Conservation (phyloP, 495 filamentous ascomycete species). For the Podospora pseudocomata region DNA sequence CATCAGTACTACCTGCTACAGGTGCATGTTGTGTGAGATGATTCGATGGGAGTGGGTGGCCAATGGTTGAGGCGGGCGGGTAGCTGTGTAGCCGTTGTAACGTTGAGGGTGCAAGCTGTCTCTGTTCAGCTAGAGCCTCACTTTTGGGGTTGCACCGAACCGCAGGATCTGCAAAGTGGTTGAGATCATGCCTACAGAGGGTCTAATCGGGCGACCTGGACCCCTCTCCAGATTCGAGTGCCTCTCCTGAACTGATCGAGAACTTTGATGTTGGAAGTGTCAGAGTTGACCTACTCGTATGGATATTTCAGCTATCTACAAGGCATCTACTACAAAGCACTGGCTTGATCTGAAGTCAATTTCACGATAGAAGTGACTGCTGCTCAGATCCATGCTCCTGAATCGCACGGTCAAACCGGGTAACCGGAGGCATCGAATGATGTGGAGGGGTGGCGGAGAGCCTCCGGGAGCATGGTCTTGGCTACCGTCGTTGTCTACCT, state of each 20-base stretch:
- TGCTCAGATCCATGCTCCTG: neutral
- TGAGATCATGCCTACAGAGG: neutral
- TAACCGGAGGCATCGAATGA: neutral
- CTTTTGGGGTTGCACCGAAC: neutral
- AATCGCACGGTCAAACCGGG: neutral
- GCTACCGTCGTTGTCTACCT: neutral
- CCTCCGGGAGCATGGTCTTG: neutral
- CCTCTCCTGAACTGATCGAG: too few relatives aligned
- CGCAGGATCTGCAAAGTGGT: neutral
- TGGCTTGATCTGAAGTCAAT: too few relatives aligned
- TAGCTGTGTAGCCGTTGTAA: neutral
- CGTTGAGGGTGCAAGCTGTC: conserved; percentile 5
- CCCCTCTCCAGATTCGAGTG: too few relatives aligned
- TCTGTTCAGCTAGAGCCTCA: conserved; percentile 2
- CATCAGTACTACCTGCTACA: neutral
- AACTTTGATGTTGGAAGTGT: too few relatives aligned
- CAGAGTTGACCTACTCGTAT: too few relatives aligned
- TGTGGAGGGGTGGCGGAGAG: neutral
- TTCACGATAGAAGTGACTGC: neutral
- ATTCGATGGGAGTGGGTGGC: neutral
- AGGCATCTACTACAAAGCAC: too few relatives aligned
- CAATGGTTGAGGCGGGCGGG: neutral
- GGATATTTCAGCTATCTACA: too few relatives aligned
- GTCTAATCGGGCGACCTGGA: neutral
- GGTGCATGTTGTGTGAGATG: neutral